Conservation (phyloP, 2,329 filamentous ascomycete genomes). For the Hypoxylon sp. region DNA sequence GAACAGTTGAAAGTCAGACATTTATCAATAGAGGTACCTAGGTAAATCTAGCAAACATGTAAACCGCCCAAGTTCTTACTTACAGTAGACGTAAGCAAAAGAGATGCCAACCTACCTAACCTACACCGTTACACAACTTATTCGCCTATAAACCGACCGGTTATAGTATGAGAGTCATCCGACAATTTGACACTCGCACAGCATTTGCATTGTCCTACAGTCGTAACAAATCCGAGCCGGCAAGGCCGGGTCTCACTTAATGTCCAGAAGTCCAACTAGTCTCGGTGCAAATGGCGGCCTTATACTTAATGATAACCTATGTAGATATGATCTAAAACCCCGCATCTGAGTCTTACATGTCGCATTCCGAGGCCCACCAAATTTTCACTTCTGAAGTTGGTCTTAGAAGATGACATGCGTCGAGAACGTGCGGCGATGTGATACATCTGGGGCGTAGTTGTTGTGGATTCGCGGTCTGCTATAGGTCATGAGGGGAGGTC, state of each 20-base stretch:
- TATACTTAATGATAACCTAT: slow-evolving; percentile 20
- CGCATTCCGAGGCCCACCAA: background rate
- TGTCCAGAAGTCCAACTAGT: slow-evolving; percentile 7
- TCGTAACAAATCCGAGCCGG: slow-evolving; percentile 17
- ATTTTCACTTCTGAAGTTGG: slow-evolving; percentile 14
- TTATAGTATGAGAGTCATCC: slow-evolving; percentile 27
- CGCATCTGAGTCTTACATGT: slow-evolving; percentile 23
- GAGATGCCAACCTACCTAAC: background rate
- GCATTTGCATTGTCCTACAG: slow-evolving; percentile 24
- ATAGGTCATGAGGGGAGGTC: slow-evolving; percentile 41
- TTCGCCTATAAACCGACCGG: slow-evolving; percentile 5
- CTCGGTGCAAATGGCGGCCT: slow-evolving; percentile 7
- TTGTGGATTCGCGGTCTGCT: slow-evolving; percentile 19
- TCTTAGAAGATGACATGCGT: slow-evolving; percentile 37
- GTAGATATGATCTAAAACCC: slow-evolving; percentile 22
- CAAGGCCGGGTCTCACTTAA: slow-evolving; percentile 12
- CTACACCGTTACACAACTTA: slow-evolving; percentile 24
- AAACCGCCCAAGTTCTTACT: background rate
- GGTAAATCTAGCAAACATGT: background rate
- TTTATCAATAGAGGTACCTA: background rate
- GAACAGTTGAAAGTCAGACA: slow-evolving; percentile 8
- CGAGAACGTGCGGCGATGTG: slow-evolving; percentile 10
- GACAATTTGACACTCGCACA: slow-evolving; percentile 18
- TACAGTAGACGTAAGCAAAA: background rate
- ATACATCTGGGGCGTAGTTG: slow-evolving; percentile 12